Percentiles rank a stretch among this genome's conserved stretches.
Evolutionary conservation across 2,329 filamentous ascomycete genomes (phyloP).

Genomic region (Xylariaceae sp.): DNA sequence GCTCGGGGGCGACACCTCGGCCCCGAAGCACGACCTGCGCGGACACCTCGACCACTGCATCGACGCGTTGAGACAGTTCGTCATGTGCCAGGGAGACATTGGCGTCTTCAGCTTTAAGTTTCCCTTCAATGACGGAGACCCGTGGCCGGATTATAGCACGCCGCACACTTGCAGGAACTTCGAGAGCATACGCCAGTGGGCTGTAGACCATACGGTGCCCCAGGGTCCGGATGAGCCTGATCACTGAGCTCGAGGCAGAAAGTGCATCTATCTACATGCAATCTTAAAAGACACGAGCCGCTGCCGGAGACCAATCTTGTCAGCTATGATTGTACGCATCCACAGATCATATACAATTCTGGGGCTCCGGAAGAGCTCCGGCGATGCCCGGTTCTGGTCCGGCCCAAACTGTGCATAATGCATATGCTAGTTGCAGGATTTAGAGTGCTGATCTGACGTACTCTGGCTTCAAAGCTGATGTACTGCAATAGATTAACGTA

Average conservation of each 20-base stretch:
- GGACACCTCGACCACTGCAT: conserved; percentile 50
- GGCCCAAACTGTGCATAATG: too few relatives aligned
- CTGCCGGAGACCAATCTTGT: too few relatives aligned
- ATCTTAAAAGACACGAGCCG: too few relatives aligned
- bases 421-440: too few relatives aligned
- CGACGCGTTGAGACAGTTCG: conserved; percentile 46
- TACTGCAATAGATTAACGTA: too few relatives aligned
- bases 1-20: conserved; percentile 43
- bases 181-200: conserved; percentile 46
- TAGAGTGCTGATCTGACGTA: too few relatives aligned
- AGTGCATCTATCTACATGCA: neutral
- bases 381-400: too few relatives aligned
- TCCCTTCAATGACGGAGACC: conserved; percentile 40
- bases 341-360: too few relatives aligned
- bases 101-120: conserved; percentile 51
- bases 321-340: too few relatives aligned
- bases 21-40: conserved; percentile 36
- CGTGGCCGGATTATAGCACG: conserved; percentile 52
- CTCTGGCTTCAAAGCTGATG: too few relatives aligned
- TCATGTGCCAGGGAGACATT: conserved; percentile 51
- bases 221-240: conserved; percentile 28
- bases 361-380: too few relatives aligned
- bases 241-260: conserved; percentile 17
- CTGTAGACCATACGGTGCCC: conserved; percentile 43
- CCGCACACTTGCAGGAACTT: conserved; percentile 51